Evolutionary conservation across 2,329 filamentous ascomycete species (phyloP).

Genomic region (Cladophialophora yegresii): DNA sequence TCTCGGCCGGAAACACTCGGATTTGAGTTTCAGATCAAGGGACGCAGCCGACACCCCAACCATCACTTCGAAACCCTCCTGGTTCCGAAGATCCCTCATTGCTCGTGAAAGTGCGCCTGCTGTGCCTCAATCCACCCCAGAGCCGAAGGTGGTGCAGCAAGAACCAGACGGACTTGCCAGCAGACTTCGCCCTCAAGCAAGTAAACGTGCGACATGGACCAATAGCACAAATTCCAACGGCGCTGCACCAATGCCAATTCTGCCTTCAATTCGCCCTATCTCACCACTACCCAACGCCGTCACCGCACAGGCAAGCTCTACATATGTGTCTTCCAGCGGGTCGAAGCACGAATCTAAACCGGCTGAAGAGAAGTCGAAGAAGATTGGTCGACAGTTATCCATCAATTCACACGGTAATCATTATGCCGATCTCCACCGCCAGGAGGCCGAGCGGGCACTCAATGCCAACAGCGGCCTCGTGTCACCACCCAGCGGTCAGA

Average conservation of each 20-base stretch:
- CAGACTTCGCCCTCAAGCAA: constrained; percentile 60
- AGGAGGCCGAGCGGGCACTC: constrained; percentile 86
- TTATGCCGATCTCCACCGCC: constrained; percentile 84
- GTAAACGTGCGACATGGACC: constrained; percentile 91
- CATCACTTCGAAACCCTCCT: constrained; percentile 81
- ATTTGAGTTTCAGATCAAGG: constrained; percentile 69
- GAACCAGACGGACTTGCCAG: constrained; percentile 49
- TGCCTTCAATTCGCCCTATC: constrained; percentile 90
- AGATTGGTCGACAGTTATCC: constrained; percentile 91
- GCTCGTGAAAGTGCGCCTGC: constrained; percentile 70
- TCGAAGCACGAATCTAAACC: constrained; percentile 34
- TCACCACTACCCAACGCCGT: constrained; percentile 95
- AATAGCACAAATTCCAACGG: constrained; percentile 70
- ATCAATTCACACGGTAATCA: constrained; percentile 90
- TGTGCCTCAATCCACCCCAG: constrained; percentile 47
- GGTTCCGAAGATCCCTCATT: constrained; percentile 95
- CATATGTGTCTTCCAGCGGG: constrained; percentile 55
- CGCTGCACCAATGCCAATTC: constrained; percentile 87
- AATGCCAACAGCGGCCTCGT: constrained; percentile 76
- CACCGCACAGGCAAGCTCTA: constrained; percentile 79
- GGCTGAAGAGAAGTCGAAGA: constrained; percentile 73
- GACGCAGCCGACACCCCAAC: constrained; percentile 61
- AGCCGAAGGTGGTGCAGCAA: constrained; percentile 46
- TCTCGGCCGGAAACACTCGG: constrained; percentile 86
- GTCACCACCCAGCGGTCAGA: constrained; percentile 76